Conservation (phyloP, 352 stramenopile species). For the Phytophthora megakarya region DNA sequence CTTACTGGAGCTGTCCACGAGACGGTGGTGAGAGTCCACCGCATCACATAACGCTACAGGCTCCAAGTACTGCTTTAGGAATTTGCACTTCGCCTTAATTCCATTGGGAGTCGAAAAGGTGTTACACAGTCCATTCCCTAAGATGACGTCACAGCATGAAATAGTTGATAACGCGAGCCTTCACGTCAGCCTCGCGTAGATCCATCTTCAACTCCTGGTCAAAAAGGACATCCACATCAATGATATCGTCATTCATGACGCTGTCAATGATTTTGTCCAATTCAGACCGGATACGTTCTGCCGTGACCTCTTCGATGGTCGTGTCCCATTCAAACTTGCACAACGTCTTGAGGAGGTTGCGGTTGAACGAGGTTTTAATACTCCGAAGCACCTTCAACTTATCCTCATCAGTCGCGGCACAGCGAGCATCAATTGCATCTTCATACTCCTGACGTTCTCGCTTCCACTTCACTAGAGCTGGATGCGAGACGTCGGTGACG, state of each 20-base stretch:
- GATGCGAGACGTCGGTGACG: constrained; percentile 13
- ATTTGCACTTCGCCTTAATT: constrained; percentile 12
- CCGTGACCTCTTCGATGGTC: constrained; percentile 23
- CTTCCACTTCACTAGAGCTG: constrained; percentile 27
- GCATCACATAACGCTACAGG: constrained; percentile 8
- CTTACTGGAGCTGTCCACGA: constrained; percentile 1
- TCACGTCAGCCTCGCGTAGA: constrained; percentile 27
- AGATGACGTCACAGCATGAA: constrained; percentile 28
- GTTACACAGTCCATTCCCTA: constrained; percentile 18
- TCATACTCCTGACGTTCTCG: constrained; percentile 23
- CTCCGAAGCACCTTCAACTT: constrained; percentile 15
- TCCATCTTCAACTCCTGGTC: constrained; percentile 20
- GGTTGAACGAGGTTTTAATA: constrained; percentile 26
- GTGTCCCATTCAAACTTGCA: constrained; percentile 31
- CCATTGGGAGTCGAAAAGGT: constrained; percentile 15
- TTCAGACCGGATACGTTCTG: constrained; percentile 2
- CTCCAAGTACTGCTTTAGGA: constrained; percentile 10
- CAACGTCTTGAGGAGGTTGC: constrained; percentile 13
- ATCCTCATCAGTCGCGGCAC: constrained; percentile 14
- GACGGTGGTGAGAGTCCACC: constrained; percentile 11
- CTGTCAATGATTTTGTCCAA: constrained; percentile 16
- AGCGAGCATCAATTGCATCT: constrained; percentile 20
- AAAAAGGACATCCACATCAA: constrained; percentile 16
- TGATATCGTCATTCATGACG: constrained; percentile 23
- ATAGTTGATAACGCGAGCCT: constrained; percentile 27